These are phyloP conservation scores for Fusarium tricinctum DNA, from an alignment of 2,329 filamentous ascomycete species.

Conservation along the genomic window DNA sequence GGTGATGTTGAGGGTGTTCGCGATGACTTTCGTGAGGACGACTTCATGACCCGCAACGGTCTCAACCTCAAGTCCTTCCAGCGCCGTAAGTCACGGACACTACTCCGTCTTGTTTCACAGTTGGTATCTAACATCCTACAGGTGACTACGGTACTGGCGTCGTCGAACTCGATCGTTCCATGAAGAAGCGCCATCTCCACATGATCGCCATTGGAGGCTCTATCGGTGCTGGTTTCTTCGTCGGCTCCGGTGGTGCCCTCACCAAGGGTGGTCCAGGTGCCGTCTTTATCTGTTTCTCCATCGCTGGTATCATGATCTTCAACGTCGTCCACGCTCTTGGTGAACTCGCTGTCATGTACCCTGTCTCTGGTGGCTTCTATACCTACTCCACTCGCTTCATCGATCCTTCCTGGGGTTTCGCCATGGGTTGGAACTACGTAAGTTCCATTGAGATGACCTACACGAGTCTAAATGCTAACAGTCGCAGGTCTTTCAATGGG, in stretches of 20 bases:
- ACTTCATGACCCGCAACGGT: constrained; percentile 50
- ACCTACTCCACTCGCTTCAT: constrained; percentile 73
- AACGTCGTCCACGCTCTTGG: constrained; percentile 73
- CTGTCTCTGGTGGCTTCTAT: constrained; percentile 74
- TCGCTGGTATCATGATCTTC: constrained; percentile 73
- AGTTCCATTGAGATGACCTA: neutral
- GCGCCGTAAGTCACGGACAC: constrained; percentile 31
- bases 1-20: constrained; percentile 24
- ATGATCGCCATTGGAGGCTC: constrained; percentile 75
- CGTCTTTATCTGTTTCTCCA: constrained; percentile 65
- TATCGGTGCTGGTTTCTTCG: constrained; percentile 74
- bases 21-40: constrained; percentile 43
- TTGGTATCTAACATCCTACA: constrained; percentile 22
- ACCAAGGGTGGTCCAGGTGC: constrained; percentile 63
- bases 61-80: constrained; percentile 47
- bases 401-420: constrained; percentile 71
- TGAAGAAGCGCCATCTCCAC: constrained; percentile 71
- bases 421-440: constrained; percentile 62
- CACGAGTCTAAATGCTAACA: constrained; percentile 2
- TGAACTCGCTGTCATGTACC: constrained; percentile 73
- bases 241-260: constrained; percentile 70
- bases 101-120: neutral
- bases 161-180: constrained; percentile 59
- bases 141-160: constrained; percentile 48
- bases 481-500: constrained; percentile 62